phyloP scores from a whole-genome alignment of 2,329 filamentous ascomycete species.

The Xylariaceae sp. region DNA sequence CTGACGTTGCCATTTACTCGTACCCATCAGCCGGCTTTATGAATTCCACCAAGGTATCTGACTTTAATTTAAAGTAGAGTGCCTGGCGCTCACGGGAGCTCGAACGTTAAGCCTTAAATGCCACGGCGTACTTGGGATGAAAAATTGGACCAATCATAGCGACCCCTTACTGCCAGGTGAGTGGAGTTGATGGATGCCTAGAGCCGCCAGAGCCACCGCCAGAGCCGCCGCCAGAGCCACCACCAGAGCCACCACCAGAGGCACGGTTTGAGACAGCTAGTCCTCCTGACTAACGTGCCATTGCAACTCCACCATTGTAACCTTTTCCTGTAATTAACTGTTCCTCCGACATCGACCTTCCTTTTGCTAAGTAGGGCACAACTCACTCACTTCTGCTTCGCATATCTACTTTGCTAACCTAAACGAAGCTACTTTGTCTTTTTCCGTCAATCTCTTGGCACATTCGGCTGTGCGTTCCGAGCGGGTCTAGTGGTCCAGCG shows the following conservation, averaged over 20 bases:
- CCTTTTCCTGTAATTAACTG: not conserved
- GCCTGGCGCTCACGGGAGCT: too few species aligned
- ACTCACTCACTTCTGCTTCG: not conserved
- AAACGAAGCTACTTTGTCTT: too few species aligned
- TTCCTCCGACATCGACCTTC: too few species aligned
- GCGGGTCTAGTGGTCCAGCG: constrained; percentile 5
- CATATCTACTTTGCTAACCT: too few species aligned
- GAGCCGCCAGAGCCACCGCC: not conserved
- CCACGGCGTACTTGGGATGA: not conserved
- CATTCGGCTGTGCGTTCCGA: not conserved
- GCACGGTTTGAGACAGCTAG: not conserved
- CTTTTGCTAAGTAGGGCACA: not conserved
- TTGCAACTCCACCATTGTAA: not conserved
- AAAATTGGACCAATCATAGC: constrained; percentile 23
- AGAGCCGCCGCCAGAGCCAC: not conserved
- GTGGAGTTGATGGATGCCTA: constrained; percentile 1
- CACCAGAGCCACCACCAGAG: not conserved
- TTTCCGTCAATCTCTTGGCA: too few species aligned
- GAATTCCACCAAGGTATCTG: too few species aligned
- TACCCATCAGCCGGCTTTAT: too few species aligned
- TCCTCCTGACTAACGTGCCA: too few species aligned
- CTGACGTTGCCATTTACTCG: too few species aligned
- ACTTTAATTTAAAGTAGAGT: too few species aligned
- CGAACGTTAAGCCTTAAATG: too few species aligned
- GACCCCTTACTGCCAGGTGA: constrained; percentile 3